Evolutionary conservation across 306 rosid genomes (phyloP), one percentile per base, ranked within the genome.

Genomic region (Pterocarpus macrocarpus): DNA sequence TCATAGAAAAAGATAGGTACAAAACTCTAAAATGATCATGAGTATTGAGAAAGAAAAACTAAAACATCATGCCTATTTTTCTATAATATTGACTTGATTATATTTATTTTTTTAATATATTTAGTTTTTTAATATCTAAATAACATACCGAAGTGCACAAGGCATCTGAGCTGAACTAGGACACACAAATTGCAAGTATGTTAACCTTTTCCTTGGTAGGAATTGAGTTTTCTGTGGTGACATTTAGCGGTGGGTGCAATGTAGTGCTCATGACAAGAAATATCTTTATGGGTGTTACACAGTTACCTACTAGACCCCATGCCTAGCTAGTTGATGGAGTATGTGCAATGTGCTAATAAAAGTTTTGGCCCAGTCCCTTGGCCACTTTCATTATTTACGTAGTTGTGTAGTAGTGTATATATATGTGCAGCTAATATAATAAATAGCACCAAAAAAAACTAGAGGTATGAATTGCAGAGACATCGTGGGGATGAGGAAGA

Each of bases 221-320:
- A 36, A 36, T 7, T 16, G 53, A 17, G 36, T 9, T 35, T 12
- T 62, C 33, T 64, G 34, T 17, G 52, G 64, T 34, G 33, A 38
- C 22, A 10, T 30, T 11, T 6, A 30, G 66, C n/a, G 56, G 74
- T 50, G 84, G 68, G 75, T 30, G 33, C 78, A 82, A 28, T 69
- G 64, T 7, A 32, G 44, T 43, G 50, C 30, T 57, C 30, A 30
- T 6, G 4, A 22, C 69, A 66, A 41, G 78, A 77, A 74, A 68
- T 22, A 35, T 47, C 30, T 28, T 6, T 74, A 73, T 71, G 65
- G 50, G 39, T 58, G 76, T 62, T n/a, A 14, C 43, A 63, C 5
- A 36, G n/a, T 17, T 6, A 58, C 58, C 4, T 33, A 36, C 64
- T 33, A 22, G 13, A 35, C 30, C 39, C 34, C 34, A 64, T 61